Conservation (phyloP, 1,139 yeast genomes). For the Hanseniaspora gamundiae region DNA sequence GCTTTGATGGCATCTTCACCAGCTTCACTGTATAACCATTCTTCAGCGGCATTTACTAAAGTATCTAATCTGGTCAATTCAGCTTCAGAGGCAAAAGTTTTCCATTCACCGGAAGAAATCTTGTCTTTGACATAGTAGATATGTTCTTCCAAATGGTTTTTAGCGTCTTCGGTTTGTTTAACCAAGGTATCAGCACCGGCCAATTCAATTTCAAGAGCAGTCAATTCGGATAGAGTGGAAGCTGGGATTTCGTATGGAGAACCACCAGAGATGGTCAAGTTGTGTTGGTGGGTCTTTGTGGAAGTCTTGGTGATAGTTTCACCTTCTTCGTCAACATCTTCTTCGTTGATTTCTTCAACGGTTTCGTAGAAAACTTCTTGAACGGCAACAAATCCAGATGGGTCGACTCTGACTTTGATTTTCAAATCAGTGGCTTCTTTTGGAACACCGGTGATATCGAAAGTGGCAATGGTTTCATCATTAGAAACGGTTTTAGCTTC, state of each 20-base stretch:
- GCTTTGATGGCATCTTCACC: slow-evolving; percentile 96
- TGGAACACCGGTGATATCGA: slow-evolving; percentile 76
- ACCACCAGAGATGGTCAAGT: slow-evolving; percentile 45
- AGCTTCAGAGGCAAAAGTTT: slow-evolving; percentile 77
- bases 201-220: slow-evolving; percentile 27
- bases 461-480: slow-evolving; percentile 61
- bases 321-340: slow-evolving; percentile 47
- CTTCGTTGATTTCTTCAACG: slow-evolving; percentile 85
- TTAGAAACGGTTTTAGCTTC: slow-evolving; percentile 69
- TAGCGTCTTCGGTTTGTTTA: slow-evolving; percentile 97
- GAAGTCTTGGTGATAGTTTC: slow-evolving; percentile 53
- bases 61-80: slow-evolving; percentile 73
- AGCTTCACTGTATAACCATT: slow-evolving; percentile 87
- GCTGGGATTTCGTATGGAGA: slow-evolving; percentile 24
- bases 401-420: slow-evolving; percentile 92
- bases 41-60: slow-evolving; percentile 79
- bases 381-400: slow-evolving; percentile 88
- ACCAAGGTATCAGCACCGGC: slow-evolving; percentile 88
- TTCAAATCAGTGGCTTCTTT: slow-evolving; percentile 67
- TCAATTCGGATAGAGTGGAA: slow-evolving; percentile 7
- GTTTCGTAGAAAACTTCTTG: slow-evolving; percentile 74
- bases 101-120: slow-evolving; percentile 61
- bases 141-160: slow-evolving; percentile 97
- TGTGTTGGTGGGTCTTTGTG: slow-evolving; percentile 87
- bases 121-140: slow-evolving; percentile 94